Evolutionary conservation across 23 red algal species (phyloP).

Genomic region (Gracilaria caudata): DNA sequence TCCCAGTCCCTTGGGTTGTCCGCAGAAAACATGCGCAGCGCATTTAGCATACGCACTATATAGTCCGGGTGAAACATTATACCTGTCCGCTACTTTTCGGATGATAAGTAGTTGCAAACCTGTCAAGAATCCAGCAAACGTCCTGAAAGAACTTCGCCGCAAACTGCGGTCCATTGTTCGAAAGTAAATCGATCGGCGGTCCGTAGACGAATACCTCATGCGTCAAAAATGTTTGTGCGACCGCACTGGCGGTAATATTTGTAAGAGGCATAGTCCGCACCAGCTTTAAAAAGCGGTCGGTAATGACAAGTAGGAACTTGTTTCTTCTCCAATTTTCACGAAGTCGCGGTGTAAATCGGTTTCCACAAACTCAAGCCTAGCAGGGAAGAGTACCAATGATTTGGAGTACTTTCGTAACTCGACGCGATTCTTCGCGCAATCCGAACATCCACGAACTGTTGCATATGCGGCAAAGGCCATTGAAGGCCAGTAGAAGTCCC

Average conservation of each 20-base stretch:
- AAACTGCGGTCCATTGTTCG: background rate
- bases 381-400: background rate
- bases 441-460: background rate
- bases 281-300: background rate
- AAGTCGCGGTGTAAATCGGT: too few relatives aligned
- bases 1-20: too few relatives aligned
- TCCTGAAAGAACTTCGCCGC: background rate
- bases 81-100: too few relatives aligned
- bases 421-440: conserved; percentile 20
- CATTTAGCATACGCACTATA: too few relatives aligned
- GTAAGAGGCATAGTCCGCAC: background rate
- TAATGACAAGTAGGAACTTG: background rate
- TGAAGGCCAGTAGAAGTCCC: conserved; percentile 28
- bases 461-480: conserved; percentile 7
- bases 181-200: background rate
- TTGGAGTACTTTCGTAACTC: background rate
- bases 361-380: too few relatives aligned
- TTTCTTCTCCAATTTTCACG: too few relatives aligned
- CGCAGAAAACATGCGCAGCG: too few relatives aligned
- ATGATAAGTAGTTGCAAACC: too few relatives aligned
- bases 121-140: too few relatives aligned
- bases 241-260: background rate
- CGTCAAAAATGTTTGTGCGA: background rate
- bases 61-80: too few relatives aligned
- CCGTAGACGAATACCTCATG: background rate